Base-by-base conservation (phyloP, 345 rosid genomes). In the Salix suchowensis region DNA sequence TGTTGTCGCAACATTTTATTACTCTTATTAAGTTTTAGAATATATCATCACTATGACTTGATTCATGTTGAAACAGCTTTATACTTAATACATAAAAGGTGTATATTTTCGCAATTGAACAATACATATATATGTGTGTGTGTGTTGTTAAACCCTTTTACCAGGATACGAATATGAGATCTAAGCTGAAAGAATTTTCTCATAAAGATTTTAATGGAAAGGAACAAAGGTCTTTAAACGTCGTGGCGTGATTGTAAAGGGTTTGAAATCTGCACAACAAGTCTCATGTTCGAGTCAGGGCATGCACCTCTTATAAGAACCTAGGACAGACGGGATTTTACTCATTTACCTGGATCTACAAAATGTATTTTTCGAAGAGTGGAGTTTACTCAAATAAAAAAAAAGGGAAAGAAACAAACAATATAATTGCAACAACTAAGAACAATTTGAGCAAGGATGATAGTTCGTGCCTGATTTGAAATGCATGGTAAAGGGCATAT, bases 1-100 rank as follows among this genome's bases (percentile, higher is more conserved):
- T 42, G 68, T 36, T 34, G 30, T 68, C 19, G 72, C 55, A 68
- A 68, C 72, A 62, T 30, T 73, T 19, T 71, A 19, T 73, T 24
- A 6, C 55, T 68, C 12, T 14, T 68, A 28, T 58, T 23, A 3
- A 23, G 64, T 4, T 58, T n/a, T 23, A 23, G 64, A 23, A 58
- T 4, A 55, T 55, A 58, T 58, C 62, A 8, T 58, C 62, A n/a
- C 8, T 58, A 58, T 58, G 62, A 9, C 62, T 58, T n/a, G 62
- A 58, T 58, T 58, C 62, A n/a, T n/a, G 11, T 58, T 58, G 62
- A 10, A n/a, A 58, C 62, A 36, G 7, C 37, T 36, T 36, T 36
- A 36, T 36, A 36, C 37, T 36, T 36, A 36, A 5, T 36, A 36
- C 37, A 36, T 32, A 32, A 32, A 32, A 32, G 34, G 34, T 32